These are phyloP conservation scores for Penicillium argentinense DNA, from an alignment of 495 filamentous ascomycete genomes.

Conservation along the genomic window DNA sequence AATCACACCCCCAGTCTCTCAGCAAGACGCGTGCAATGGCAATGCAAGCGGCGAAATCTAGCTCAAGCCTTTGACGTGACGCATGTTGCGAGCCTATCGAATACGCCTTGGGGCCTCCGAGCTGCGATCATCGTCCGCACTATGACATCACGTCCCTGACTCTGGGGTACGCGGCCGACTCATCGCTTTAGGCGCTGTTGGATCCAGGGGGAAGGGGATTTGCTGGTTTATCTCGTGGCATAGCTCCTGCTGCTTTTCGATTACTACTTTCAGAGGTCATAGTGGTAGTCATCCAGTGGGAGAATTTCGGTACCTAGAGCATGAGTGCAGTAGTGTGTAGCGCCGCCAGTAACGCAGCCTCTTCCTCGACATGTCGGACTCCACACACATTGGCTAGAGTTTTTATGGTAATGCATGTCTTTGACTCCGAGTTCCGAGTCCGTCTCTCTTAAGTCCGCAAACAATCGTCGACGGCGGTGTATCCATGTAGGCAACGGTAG, in stretches of 20 bases:
- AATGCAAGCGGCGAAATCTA: background rate
- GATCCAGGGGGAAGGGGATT: background rate
- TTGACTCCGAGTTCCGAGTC: background rate
- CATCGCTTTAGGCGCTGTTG: slow-evolving; percentile 7
- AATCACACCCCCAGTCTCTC: background rate
- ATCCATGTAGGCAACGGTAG: no score
- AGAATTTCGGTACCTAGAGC: background rate
- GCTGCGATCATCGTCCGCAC: background rate
- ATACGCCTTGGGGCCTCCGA: background rate
- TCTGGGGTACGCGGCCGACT: background rate
- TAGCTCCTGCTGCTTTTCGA: no score
- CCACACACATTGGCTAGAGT: background rate
- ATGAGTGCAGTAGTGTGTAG: no score
- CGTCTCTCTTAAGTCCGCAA: no score
- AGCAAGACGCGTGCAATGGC: no score
- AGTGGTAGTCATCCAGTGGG: slow-evolving; percentile 1
- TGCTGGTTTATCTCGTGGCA: no score
- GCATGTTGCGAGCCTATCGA: background rate
- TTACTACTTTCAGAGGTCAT: no score
- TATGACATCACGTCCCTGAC: slow-evolving; percentile 9
- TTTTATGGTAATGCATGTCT: background rate
- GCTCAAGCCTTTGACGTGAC: slow-evolving; percentile 1
- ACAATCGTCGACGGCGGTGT: no score
- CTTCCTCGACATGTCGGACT: background rate
- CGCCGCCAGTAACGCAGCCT: no score